A percentile compares a stretch with the other conserved stretches of the same genome.
Evolutionary conservation across 495 filamentous ascomycete genomes (phyloP).

Genomic region (Penicillium taxi): DNA sequence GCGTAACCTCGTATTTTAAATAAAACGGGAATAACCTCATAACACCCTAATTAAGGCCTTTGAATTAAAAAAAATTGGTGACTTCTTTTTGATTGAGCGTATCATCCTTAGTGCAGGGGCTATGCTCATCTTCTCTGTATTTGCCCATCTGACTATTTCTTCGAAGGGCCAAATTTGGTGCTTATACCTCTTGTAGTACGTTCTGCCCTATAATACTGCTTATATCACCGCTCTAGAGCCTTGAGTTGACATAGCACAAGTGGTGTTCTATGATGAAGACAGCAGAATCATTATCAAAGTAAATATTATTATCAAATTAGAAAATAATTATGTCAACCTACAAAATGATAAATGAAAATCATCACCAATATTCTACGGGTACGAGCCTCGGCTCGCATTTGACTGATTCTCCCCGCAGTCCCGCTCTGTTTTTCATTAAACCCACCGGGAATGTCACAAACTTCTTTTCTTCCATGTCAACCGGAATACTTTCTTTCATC

Average conservation of each 20-base stretch:
- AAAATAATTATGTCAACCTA: background rate
- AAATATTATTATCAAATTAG: background rate
- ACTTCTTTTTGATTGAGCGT: no score
- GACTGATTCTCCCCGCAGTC: conserved; percentile 17
- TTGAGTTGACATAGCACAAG: conserved; percentile 6
- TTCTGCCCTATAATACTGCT: no score
- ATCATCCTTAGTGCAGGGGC: no score
- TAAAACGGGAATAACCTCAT: no score
- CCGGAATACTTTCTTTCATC: background rate
- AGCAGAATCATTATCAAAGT: background rate
- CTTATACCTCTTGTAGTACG: no score
- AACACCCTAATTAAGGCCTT: conserved; percentile 8
- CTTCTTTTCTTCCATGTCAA: background rate
- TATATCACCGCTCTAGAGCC: no score
- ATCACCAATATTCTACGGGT: background rate
- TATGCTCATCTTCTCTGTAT: no score
- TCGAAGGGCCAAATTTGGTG: no score
- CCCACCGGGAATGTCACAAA: background rate
- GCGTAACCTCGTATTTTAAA: no score
- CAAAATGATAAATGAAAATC: background rate
- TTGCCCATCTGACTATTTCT: no score
- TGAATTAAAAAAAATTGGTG: no score
- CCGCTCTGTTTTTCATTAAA: conserved; percentile 1
- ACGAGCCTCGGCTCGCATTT: conserved; percentile 16
- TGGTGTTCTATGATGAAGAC: background rate